Conservation (phyloP, 176 grass and related monocot genomes). For the Eragrostis nindensis region DNA sequence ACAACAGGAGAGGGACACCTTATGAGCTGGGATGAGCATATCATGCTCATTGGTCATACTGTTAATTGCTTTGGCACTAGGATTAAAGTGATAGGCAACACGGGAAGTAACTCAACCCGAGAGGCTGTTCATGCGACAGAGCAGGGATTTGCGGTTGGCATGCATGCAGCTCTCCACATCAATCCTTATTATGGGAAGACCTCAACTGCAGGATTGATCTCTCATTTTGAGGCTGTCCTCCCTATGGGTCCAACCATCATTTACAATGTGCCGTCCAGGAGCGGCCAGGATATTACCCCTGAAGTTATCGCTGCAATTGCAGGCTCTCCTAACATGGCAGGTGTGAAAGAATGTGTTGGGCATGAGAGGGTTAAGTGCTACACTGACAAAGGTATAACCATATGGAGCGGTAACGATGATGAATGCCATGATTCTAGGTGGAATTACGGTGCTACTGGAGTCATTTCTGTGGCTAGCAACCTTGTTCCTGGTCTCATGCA, state of each 20-base stretch:
- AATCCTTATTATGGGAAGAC: conserved; percentile 98
- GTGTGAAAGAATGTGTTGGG: conserved; percentile 86
- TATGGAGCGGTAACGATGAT: conserved; percentile 82
- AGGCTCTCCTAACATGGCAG: conserved; percentile 64
- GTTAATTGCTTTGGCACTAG: conserved; percentile 95
- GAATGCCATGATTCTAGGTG: conserved; percentile 87
- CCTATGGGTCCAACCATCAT: conserved; percentile 87
- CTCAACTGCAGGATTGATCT: conserved; percentile 64
- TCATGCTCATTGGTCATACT: conserved; percentile 95
- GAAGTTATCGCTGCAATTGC: conserved; percentile 59
- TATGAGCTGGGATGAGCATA: conserved; percentile 99
- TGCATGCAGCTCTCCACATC: conserved; percentile 97
- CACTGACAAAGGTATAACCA: conserved; percentile 62
- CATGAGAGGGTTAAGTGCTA: conserved; percentile 72
- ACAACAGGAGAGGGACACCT: conserved; percentile 94
- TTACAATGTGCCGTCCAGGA: conserved; percentile 83
- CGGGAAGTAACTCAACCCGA: conserved; percentile 91
- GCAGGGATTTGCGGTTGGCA: conserved; percentile 87
- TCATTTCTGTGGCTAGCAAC: conserved; percentile 80
- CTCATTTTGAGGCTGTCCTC: conserved; percentile 81
- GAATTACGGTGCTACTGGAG: conserved; percentile 69
- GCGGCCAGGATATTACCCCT: conserved; percentile 81
- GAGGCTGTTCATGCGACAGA: conserved; percentile 91
- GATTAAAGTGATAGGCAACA: conserved; percentile 96
- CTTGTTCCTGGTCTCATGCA: conserved; percentile 82